Percentiles rank a stretch among this genome's conserved stretches.
phyloP scores from a whole-genome alignment of 2,329 filamentous ascomycete species.

The Aspergillus sergii region DNA sequence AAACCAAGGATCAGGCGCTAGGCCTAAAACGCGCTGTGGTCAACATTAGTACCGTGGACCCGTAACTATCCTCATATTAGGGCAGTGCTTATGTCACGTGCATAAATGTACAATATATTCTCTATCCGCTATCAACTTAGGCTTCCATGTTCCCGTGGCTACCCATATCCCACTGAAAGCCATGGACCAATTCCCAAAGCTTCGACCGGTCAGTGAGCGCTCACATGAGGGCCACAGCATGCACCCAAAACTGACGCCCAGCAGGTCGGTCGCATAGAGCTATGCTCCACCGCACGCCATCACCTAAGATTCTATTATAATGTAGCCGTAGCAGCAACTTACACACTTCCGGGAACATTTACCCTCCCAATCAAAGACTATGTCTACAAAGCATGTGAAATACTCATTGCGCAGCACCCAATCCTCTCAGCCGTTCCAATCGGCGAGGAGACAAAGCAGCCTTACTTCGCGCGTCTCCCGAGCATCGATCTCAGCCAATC shows the following conservation, averaged over 20 bases:
- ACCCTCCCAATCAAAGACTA: slow-evolving; percentile 30
- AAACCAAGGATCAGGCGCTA: no score
- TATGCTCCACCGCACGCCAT: slow-evolving; percentile 48
- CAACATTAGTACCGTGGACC: no score
- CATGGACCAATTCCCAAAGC: background rate
- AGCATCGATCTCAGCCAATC: slow-evolving; percentile 44
- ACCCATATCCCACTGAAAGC: background rate
- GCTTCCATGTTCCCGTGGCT: background rate
- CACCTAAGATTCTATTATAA: slow-evolving; percentile 49
- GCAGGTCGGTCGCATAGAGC: slow-evolving; percentile 45
- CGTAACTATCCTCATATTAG: background rate
- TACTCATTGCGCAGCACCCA: slow-evolving; percentile 44
- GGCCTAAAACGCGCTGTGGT: no score
- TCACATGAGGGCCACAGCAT: background rate
- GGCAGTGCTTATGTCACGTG: background rate
- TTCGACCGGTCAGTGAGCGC: background rate
- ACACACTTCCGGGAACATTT: slow-evolving; percentile 32
- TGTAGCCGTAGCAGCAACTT: slow-evolving; percentile 44
- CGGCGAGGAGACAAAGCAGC: slow-evolving; percentile 41
- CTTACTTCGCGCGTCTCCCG: slow-evolving; percentile 50
- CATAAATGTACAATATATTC: background rate
- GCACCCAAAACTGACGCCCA: slow-evolving; percentile 3
- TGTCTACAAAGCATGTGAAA: slow-evolving; percentile 40
- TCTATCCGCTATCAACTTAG: background rate
- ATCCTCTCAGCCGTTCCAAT: slow-evolving; percentile 48